Base-by-base conservation (phyloP, 208 protist species). In the Angomonas deanei region DNA sequence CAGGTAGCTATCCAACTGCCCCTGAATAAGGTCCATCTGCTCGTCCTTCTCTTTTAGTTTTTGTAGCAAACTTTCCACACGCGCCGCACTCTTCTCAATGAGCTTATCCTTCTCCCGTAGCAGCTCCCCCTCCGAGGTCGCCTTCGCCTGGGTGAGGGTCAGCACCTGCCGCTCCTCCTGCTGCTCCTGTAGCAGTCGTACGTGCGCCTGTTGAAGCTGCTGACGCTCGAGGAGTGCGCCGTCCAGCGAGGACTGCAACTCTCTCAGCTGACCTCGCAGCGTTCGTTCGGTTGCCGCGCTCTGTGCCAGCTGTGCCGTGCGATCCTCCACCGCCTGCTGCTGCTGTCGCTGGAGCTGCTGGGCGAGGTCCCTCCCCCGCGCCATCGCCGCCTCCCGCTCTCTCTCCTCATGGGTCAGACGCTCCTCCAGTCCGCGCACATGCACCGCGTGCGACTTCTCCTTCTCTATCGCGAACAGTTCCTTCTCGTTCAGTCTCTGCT, bases 291-390 rank as follows among this genome's bases (percentile, higher is more conserved):
- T 21, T n/a, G 49, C 8, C 24, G 23, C 23, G 19, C 13, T 19
- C 10, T 13, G 5, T 28, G 3, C 10, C 49, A 27, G 53, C 53
- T 42, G 53, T 21, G 31, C 28, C 21, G 5, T n/a, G n/a, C 32
- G 4, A 2, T 4, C 21, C 53, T 15, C 21, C 13, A 13, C 68
- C 0, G 49, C 49, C 47, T 70, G 61, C 84, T 73, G 78, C 50
- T 67, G 49, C 28, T 65, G 57, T 26, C 75, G 63, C 68, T 85
- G 78, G 39, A 78, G 70, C 68, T 88, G 80, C 15, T 68, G 58
- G 61, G 84, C 80, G 23, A 70, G 54, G 57, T 83, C 78, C 8
- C 53, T 59, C 26, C 80, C 49, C 19, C 49, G 57, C 23, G 64
- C 50, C 19, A 76, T 58, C 17, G 83, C 55, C 21, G 72, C 27